Percentiles rank a stretch among this genome's conserved stretches.
Conservation (phyloP, 2,329 filamentous ascomycete species). For the Alternaria tenuissima region DNA sequence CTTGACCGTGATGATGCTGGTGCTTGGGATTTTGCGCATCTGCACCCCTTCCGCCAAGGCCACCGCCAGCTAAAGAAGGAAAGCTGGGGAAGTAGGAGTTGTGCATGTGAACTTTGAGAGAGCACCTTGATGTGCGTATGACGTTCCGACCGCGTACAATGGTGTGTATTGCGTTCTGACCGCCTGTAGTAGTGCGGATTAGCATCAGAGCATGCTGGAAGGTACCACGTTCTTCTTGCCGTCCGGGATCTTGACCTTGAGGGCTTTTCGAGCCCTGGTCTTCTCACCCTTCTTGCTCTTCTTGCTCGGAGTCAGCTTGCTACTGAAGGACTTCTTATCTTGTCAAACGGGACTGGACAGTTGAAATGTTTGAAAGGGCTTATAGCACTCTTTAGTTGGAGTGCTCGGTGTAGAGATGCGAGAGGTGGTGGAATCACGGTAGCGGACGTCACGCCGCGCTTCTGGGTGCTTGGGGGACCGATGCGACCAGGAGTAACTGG, state of each 20-base stretch:
- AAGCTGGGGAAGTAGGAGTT: conserved; percentile 61
- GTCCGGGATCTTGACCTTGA: conserved; percentile 23
- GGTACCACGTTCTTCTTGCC: conserved; percentile 5
- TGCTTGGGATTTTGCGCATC: no score
- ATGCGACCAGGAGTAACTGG: conserved; percentile 22
- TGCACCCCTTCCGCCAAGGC: conserved; percentile 33
- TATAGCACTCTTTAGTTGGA: accelerated
- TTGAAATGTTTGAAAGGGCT: background rate
- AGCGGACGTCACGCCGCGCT: conserved; percentile 7
- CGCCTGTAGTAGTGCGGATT: no score
- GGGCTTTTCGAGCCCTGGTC: conserved; percentile 16
- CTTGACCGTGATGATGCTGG: no score
- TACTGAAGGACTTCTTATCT: background rate
- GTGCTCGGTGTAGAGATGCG: conserved; percentile 6
- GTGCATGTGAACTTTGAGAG: conserved; percentile 20
- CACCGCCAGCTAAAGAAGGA: conserved; percentile 39
- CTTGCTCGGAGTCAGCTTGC: background rate
- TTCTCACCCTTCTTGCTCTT: background rate
- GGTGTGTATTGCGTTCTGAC: background rate
- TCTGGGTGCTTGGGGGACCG: conserved; percentile 17
- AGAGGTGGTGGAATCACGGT: background rate
- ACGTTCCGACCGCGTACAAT: no score
- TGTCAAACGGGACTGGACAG: background rate
- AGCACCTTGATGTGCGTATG: no score
- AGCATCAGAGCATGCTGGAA: background rate